Percentiles rank a stretch among this genome's conserved stretches.
Evolutionary conservation across 202 grass and related monocot genomes (phyloP).

Genomic region (Saccharum hybrid): DNA sequence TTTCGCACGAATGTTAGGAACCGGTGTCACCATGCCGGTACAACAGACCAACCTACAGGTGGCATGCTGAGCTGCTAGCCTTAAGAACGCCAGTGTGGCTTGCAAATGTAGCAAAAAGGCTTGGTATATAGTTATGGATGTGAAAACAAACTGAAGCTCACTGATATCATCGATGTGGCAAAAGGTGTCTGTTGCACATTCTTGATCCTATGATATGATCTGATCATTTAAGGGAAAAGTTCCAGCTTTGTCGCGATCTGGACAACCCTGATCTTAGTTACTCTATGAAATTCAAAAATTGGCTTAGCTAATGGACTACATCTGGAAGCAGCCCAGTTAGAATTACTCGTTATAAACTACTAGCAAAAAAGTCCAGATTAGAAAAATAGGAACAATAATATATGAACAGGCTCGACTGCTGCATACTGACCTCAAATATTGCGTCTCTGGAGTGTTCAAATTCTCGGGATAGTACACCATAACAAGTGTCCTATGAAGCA

Average conservation of each 20-base stretch:
- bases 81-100: neutral
- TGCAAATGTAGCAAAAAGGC: conserved; percentile 2
- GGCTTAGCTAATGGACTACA: conserved; percentile 26
- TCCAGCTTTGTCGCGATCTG: neutral
- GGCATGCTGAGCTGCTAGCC: neutral
- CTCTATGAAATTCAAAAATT: neutral
- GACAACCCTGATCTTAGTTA: neutral
- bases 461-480: conserved; percentile 69
- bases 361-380: conserved; percentile 25
- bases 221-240: neutral
- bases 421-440: conserved; percentile 73
- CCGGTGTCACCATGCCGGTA: neutral
- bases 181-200: neutral
- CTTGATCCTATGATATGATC: neutral
- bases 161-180: neutral
- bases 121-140: neutral
- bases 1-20: neutral
- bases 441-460: conserved; percentile 85
- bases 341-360: conserved; percentile 11
- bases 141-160: neutral
- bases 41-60: neutral
- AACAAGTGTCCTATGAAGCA: conserved; percentile 78
- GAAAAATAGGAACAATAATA: conserved; percentile 18
- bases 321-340: conserved; percentile 4
- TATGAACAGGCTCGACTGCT: conserved; percentile 25